phyloP scores from a whole-genome alignment of 1,284 basidiomycete genomes.

The Inonotus obliquus region DNA sequence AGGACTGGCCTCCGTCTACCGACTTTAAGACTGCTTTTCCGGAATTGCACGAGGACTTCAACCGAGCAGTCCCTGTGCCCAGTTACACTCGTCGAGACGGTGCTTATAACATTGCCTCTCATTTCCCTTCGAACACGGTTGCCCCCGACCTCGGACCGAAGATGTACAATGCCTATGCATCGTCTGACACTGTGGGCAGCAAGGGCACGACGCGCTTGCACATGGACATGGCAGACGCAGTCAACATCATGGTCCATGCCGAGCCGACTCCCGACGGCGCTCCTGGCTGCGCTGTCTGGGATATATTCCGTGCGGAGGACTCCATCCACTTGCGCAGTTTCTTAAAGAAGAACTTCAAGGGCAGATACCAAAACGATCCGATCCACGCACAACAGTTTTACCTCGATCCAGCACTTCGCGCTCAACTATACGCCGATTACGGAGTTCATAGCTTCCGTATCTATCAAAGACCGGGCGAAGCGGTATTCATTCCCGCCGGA shows the following conservation, averaged over 20 bases:
- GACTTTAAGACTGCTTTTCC: conserved; percentile 85
- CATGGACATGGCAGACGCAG: conserved; percentile 95
- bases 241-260: conserved; percentile 88
- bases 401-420: conserved; percentile 65
- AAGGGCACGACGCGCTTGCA: conserved; percentile 86
- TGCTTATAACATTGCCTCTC: conserved; percentile 79
- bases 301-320: conserved; percentile 83
- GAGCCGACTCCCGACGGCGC: conserved; percentile 54
- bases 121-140: conserved; percentile 82
- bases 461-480: conserved; percentile 90
- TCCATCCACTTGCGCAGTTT: conserved; percentile 75
- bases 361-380: conserved; percentile 63
- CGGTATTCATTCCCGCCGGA: conserved; percentile 93
- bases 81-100: conserved; percentile 88
- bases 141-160: conserved; percentile 86
- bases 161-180: conserved; percentile 78
- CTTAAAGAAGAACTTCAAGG: conserved; percentile 55
- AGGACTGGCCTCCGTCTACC: conserved; percentile 90
- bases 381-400: conserved; percentile 91
- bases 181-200: conserved; percentile 54
- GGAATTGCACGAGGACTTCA: conserved; percentile 86
- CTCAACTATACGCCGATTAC: conserved; percentile 61
- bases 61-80: conserved; percentile 77
- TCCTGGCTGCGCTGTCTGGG: conserved; percentile 87
- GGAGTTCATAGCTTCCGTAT: conserved; percentile 79